Evolutionary conservation across 75 land plant genomes (phyloP), one percentile per base, ranked within the genome.

Genomic region (Chamaecyparis obtusa): DNA sequence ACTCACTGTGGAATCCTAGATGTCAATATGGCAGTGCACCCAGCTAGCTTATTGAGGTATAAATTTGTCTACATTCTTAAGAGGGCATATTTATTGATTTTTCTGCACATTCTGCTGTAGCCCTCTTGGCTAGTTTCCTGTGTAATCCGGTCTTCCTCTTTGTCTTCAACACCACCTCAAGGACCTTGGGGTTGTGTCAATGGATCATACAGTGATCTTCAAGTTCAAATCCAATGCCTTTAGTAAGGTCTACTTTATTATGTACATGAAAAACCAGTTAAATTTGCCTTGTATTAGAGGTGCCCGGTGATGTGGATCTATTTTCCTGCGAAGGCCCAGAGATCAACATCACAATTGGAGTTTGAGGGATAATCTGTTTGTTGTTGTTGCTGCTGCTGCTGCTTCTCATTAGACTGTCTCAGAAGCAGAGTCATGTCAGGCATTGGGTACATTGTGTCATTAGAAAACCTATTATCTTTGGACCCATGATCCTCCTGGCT

Each of bases 401-500:
- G 57, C 32, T 84, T 46, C 11, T 84, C 51, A 51, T 33, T 84
- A 9, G 85, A 84, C 41, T 84, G 85, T 21, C 64, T 51, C n/a
- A 84, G 67, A 84, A 84, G 85, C 2, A 54, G 57, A 36, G 64
- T 84, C 85, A 84, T 84, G 17, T 90, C 83, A 27, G 36, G 48
- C 51, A 64, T 80, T 64, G 35, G 78, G 74, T 46, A 71, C 36
- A 44, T 41, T 51, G 88, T 81, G 35, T 83, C 78, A 4, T 74
- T 71, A 51, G 82, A 44, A 41, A 64, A 86, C 37, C 86, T 81
- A 41, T 72, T 48, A 5, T 87, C 90, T 51, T 89, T 83, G 5
- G 83, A 76, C 9, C 49, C 30, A 60, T 32, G 60, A 11, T 91
- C 90, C 1, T 90, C 94, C 32, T 90, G 94, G 71, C 94, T 93